phyloP scores from a whole-genome alignment of 257 asterid genomes.

The Primulina tabacum region DNA sequence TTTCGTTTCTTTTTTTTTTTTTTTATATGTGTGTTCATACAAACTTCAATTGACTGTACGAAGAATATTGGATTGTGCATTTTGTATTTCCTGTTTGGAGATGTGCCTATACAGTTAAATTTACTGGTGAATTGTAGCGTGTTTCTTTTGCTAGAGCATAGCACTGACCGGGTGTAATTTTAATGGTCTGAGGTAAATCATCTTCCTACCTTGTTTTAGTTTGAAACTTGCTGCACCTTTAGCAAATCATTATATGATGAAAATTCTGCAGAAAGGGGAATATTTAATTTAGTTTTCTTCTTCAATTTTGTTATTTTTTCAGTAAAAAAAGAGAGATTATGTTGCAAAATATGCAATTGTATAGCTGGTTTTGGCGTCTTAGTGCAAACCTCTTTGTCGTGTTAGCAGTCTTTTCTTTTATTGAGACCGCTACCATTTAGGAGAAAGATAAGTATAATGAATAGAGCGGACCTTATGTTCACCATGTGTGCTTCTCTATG shows the following conservation, averaged over 20 bases:
- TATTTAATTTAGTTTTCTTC: background rate
- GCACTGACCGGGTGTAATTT: background rate
- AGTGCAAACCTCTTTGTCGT: background rate
- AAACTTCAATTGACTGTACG: constrained; percentile 3
- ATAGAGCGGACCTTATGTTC: background rate
- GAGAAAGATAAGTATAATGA: background rate
- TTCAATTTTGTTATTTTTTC: background rate
- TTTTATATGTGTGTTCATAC: background rate
- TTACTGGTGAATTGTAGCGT: background rate
- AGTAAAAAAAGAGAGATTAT: constrained; percentile 1
- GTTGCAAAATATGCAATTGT: constrained; percentile 8
- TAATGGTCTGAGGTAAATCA: background rate
- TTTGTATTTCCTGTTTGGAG: background rate
- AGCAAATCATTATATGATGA: background rate
- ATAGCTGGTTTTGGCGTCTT: background rate
- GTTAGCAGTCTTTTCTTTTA: background rate
- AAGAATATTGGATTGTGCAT: background rate
- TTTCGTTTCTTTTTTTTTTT: background rate
- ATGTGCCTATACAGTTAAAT: background rate
- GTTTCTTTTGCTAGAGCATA: background rate
- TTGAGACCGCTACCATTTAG: constrained; percentile 3
- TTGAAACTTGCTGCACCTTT: background rate
- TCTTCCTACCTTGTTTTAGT: background rate
- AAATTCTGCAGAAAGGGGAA: background rate
- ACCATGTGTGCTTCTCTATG: background rate